Base-by-base conservation (phyloP, 2,329 filamentous ascomycete genomes). In the Aspergillus sp. region DNA sequence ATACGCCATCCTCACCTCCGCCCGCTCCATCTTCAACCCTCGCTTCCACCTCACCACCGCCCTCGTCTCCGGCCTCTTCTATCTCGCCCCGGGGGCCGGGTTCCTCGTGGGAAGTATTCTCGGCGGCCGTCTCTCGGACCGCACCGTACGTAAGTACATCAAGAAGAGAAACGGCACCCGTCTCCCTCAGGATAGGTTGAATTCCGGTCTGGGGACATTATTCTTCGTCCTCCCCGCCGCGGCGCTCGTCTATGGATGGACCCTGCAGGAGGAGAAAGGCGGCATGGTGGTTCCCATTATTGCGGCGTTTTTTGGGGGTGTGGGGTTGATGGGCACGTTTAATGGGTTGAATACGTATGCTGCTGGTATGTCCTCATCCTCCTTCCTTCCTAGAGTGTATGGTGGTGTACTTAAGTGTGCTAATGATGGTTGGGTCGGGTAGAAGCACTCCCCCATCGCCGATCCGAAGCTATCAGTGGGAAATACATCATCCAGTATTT, bases 401-500 rank as follows among this genome's bases (percentile, higher is more conserved):
- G 3, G 21, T 21, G 21, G 21, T 21, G 21, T 21, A 21, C 21
- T 21, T 21, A 4, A 21, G 21, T 21, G 21, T 92, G 72, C 89
- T 91, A 19, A 90, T 91, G 85, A 23, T 87, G 23, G 86, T 64
- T 50, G n/a, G 23, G 23, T 10, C 23, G 3, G 12, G 12, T 41
- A 71, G 77, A 78, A 66, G 81, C 81, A 2, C 80, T 85, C 32
- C 74, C 74, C 1, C 63, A 68, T 15, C 61, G 69, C 17, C 85
- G 86, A n/a, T 85, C 87, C 9, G 90, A 94, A 70, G 89, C 93
- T 2, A 87, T 91, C 56, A 89, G 89, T 1, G 89, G 90, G 0
- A 95, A 95, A 73, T 95, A 93, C 74, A 86, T 91, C 64, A 80
- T 91, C 39, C 83, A 91, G 25, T 95, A 94, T 75, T 70, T 92